Evolutionary conservation across 441 rosid species (phyloP), one percentile per base, ranked within the genome.

Genomic region (Syzygium syzygioides): DNA sequence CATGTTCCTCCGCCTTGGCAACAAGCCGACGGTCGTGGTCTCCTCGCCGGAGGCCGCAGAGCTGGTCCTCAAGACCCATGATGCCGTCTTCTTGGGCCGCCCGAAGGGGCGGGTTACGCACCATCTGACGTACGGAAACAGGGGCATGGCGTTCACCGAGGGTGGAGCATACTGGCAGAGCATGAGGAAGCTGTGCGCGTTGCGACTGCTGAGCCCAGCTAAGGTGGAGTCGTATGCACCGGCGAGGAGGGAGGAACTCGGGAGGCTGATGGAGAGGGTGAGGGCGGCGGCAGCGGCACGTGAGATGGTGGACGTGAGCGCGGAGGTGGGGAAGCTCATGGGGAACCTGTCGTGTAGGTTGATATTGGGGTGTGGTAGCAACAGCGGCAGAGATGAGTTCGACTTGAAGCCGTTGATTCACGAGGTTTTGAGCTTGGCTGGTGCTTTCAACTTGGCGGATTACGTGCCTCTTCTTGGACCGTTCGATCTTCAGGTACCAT

Each of bases 61-160:
- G 64, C 84, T 85, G 30, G 86, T 88, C 62, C 89, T 88, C 87
- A 88, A 88, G 50, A 85, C 87, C 84, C 87, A 88, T 7, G 89
- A 88, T 37, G 37, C n/a, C 25, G 53, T 32, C 41, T 88, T 85
- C 30, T 76, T 86, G 23, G 79, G 89, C 89, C 84, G 89, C 54
- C 89, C 89, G 1, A 55, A 85, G 54, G 41, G 54, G 19, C 23
- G 14, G 45, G 87, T 57, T 34, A 45, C 86, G 9, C 87, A 88
- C 23, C 26, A 52, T 53, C 23, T 88, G 20, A 34, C 79, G 41
- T 85, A 62, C 32, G 37, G 64, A 54, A 30, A 34, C n/a, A 66
- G 56, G 84, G 87, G 87, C n/a, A 17, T 88, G 9, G 87, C 85
- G 15, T 88, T 85, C 19, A 25, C 85, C 23, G 20, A 55, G 15